phyloP scores from a whole-genome alignment of 208 protist species.

The Leptomonas seymouri region DNA sequence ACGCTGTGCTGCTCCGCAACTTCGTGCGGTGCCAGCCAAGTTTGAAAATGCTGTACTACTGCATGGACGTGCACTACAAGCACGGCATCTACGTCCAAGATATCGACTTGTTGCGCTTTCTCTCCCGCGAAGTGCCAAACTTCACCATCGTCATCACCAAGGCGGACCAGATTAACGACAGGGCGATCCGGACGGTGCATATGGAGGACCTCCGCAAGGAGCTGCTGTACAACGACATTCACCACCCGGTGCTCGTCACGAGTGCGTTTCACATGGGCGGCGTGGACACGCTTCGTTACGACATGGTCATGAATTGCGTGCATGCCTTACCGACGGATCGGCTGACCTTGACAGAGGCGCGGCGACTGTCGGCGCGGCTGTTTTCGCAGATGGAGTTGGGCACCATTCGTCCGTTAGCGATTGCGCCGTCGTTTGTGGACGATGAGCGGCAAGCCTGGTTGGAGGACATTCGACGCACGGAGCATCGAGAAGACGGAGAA shows the following conservation, averaged over 20 bases:
- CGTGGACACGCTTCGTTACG: slow-evolving; percentile 86
- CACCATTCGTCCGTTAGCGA: slow-evolving; percentile 66
- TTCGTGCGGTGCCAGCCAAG: slow-evolving; percentile 76
- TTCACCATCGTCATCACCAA: slow-evolving; percentile 92
- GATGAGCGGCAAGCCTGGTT: slow-evolving; percentile 67
- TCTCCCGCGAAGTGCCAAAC: slow-evolving; percentile 82
- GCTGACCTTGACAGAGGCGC: slow-evolving; percentile 81
- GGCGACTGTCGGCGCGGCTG: slow-evolving; percentile 71
- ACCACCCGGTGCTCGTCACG: slow-evolving; percentile 84
- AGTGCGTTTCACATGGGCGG: slow-evolving; percentile 89
- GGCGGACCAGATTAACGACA: slow-evolving; percentile 74
- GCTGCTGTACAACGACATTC: slow-evolving; percentile 79
- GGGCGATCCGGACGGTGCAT: slow-evolving; percentile 21
- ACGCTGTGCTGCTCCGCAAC: slow-evolving; percentile 85
- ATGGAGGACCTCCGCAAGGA: slow-evolving; percentile 83
- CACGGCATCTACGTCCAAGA: slow-evolving; percentile 87
- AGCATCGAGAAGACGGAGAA: slow-evolving; percentile 2
- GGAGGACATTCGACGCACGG: slow-evolving; percentile 1
- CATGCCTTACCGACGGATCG: slow-evolving; percentile 82
- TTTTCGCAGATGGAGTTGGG: slow-evolving; percentile 77
- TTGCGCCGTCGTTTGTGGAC: slow-evolving; percentile 71
- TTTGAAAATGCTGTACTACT: slow-evolving; percentile 93
- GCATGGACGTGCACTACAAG: slow-evolving; percentile 90
- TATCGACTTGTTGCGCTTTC: slow-evolving; percentile 85
- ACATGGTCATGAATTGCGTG: slow-evolving; percentile 90